Evolutionary conservation across 2,329 filamentous ascomycete species (phyloP), one percentile per base, ranked within the genome.

Genomic region (Fusarium stilboides): DNA sequence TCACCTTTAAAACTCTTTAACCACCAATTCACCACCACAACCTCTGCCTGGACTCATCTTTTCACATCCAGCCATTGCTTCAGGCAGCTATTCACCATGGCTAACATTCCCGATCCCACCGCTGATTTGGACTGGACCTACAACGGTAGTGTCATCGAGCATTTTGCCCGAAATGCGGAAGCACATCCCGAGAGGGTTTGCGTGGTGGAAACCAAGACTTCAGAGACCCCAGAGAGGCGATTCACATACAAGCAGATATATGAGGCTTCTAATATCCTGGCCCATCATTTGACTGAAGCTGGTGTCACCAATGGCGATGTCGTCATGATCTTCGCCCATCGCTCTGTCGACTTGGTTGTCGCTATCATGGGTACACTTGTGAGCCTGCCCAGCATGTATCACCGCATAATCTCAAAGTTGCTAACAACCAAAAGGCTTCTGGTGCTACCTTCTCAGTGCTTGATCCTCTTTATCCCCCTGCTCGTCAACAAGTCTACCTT

Each of bases 181-280:
- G 85, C 82, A 65, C 85, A 92, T 74, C 94, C 94, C 2, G 89
- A 93, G 40, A 75, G 78, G 34, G 72, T 74, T 2, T 88, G 86
- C 61, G 85, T 88, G 36, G 75, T 79, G 13, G 86, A 88, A 74
- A 88, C 86, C 53, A 78, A 77, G 70, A 78, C 77, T 31, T 80
- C 63, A n/a, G 68, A 68, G 13, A 82, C 85, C 4, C 85, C 89
- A 9, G 83, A 89, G 77, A 85, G 92, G 67, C 81, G 80, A 49
- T 98, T 96, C 80, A 95, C 90, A 24, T 98, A 98, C 79, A 84
- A 85, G 69, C 93, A 97, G 75, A 97, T 98, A 76, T 87, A 94
- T 76, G 92, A 97, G 81, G 91, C 91, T 0, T 92, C 93, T 31
- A 97, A 97, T 77, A 85, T 89, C 19, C 79, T 98, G 8, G 92